Evolutionary conservation across 108 stramenopile genomes (phyloP).

Genomic region (Poteriospumella lacustris): DNA sequence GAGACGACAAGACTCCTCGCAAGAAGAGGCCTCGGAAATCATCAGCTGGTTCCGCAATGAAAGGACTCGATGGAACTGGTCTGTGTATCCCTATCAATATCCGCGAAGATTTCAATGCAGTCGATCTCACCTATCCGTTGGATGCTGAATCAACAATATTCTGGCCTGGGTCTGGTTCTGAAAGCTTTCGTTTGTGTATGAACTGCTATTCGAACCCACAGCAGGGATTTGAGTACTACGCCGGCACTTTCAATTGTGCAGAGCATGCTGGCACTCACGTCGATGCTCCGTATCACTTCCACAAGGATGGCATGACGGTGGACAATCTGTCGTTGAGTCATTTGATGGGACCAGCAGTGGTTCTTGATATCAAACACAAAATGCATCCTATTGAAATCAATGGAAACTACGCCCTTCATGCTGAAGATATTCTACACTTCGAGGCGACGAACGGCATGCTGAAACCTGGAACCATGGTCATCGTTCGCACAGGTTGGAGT

Average conservation of each 20-base stretch:
- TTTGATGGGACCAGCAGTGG: not conserved
- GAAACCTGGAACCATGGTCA: not conserved
- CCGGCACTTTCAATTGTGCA: not conserved
- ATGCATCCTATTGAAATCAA: not conserved
- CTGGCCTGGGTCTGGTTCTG: not conserved
- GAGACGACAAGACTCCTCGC: no score
- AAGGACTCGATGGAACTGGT: no score
- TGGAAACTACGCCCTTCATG: not conserved
- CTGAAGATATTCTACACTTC: not conserved
- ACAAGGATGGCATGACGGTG: not conserved
- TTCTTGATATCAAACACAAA: not conserved
- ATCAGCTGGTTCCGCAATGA: no score
- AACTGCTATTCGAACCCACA: not conserved
- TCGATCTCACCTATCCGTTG: not conserved
- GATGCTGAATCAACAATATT: not conserved
- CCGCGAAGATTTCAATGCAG: no score
- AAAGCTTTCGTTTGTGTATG: conserved; percentile 13
- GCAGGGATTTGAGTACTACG: not conserved
- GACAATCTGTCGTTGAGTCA: not conserved
- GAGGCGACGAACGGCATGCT: not conserved
- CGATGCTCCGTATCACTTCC: conserved; percentile 12
- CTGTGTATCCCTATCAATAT: no score
- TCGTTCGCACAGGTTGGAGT: not conserved
- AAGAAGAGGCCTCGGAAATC: no score
- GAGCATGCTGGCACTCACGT: conserved; percentile 16